These are phyloP conservation scores for Penicillium macrosclerotiorum DNA, from an alignment of 495 filamentous ascomycete genomes.

Conservation along the genomic window DNA sequence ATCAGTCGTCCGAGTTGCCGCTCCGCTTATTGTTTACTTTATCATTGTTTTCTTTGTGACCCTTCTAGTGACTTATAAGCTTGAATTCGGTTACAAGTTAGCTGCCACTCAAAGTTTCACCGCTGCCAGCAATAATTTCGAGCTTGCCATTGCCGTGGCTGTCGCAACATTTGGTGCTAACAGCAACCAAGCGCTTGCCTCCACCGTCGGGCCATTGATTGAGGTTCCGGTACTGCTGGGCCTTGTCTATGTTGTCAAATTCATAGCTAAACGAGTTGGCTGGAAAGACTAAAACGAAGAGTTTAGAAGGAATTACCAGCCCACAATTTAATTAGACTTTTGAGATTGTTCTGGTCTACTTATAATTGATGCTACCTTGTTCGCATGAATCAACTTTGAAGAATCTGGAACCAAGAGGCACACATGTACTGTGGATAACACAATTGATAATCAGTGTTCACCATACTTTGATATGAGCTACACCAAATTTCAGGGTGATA, in stretches of 20 bases:
- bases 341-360: not conserved
- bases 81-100: conserved; percentile 74
- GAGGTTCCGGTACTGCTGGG: conserved; percentile 84
- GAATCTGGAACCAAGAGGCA: not conserved
- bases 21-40: conserved; percentile 81
- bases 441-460: not conserved
- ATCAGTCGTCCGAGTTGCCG: conserved; percentile 73
- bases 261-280: conserved; percentile 15
- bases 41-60: conserved; percentile 68
- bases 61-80: conserved; percentile 50
- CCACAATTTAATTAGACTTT: not conserved
- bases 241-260: conserved; percentile 73
- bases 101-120: conserved; percentile 86
- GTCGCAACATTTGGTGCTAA: conserved; percentile 78
- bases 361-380: not conserved
- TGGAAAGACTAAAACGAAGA: conserved; percentile 16
- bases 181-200: conserved; percentile 83
- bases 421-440: not conserved
- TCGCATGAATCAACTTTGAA: not conserved
- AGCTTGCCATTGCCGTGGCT: conserved; percentile 89
- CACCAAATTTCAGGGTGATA: not conserved
- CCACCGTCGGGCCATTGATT: conserved; percentile 86
- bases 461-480: conserved; percentile 1
- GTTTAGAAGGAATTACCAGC: not conserved
- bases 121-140: conserved; percentile 94